A percentile compares a stretch with the other conserved stretches of the same genome.
Conservation (phyloP, 1,139 yeast species). For the Taphrina communis region DNA sequence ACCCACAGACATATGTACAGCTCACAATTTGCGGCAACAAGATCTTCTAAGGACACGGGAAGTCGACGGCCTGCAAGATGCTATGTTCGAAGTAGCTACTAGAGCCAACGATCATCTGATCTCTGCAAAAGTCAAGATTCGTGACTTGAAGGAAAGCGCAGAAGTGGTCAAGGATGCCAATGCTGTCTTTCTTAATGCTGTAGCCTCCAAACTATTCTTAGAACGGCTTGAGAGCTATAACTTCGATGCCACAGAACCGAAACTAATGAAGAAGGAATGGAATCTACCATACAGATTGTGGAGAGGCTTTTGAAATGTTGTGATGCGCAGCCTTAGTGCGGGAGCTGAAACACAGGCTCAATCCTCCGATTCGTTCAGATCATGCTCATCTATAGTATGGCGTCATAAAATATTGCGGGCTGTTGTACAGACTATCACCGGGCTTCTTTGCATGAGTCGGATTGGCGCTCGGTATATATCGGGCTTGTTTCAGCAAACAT, state of each 20-base stretch:
- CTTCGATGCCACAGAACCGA: slow-evolving; percentile 64
- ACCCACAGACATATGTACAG: slow-evolving; percentile 68
- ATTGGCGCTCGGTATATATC: no score
- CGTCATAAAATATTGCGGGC: no score
- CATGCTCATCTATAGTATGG: no score
- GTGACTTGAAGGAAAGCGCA: slow-evolving; percentile 58
- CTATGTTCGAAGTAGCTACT: slow-evolving; percentile 72
- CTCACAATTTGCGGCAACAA: slow-evolving; percentile 68
- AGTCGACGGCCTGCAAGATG: slow-evolving; percentile 59
- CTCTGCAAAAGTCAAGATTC: slow-evolving; percentile 65
- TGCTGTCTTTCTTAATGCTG: slow-evolving; percentile 61
- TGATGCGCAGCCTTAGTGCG: neutral
- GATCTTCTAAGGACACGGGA: slow-evolving; percentile 60
- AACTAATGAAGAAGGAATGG: slow-evolving; percentile 68
- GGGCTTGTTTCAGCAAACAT: no score
- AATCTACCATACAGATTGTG: slow-evolving; percentile 70
- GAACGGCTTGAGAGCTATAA: slow-evolving; percentile 65
- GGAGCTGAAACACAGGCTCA: no score
- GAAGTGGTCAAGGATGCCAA: slow-evolving; percentile 52
- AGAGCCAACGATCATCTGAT: slow-evolving; percentile 80
- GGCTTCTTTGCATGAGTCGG: no score
- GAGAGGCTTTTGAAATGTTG: slow-evolving; percentile 18
- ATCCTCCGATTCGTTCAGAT: no score
- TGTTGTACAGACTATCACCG: no score
- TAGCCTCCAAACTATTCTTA: slow-evolving; percentile 70